Evolutionary conservation across 164 flowering plant genomes (phyloP).

Genomic region (Vitis rotundifolia): DNA sequence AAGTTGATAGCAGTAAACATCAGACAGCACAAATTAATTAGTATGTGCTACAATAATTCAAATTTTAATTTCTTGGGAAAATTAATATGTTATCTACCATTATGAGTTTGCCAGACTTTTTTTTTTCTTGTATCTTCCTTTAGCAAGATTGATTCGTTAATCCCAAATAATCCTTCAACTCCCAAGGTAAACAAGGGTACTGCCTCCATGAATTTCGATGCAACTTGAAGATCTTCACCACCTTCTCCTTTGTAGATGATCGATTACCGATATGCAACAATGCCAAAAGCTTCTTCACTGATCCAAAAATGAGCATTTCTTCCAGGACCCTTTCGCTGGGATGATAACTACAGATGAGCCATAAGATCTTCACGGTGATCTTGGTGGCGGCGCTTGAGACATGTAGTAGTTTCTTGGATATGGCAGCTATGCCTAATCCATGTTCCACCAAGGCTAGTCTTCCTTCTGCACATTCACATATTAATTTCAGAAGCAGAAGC

Average conservation of each 20-base stretch:
- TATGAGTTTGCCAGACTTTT: too few relatives aligned
- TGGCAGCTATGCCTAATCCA: constrained; percentile 47
- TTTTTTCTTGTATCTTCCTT: background rate
- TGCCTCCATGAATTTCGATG: constrained; percentile 57
- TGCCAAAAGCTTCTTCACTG: constrained; percentile 56
- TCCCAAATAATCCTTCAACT: constrained; percentile 47
- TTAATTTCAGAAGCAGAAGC: constrained; percentile 43
- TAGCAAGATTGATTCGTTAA: constrained; percentile 20
- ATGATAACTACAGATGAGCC: constrained; percentile 38
- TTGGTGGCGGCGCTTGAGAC: constrained; percentile 50
- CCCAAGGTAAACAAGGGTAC: constrained; percentile 59
- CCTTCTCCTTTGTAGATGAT: constrained; percentile 50
- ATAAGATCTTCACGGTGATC: constrained; percentile 56
- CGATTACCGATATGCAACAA: constrained; percentile 45
- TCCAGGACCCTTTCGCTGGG: constrained; percentile 53
- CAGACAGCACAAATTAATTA: too few relatives aligned
- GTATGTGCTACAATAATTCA: too few relatives aligned
- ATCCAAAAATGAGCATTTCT: constrained; percentile 60
- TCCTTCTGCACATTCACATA: constrained; percentile 71
- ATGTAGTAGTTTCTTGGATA: constrained; percentile 49
- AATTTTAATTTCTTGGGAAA: too few relatives aligned
- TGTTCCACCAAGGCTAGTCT: constrained; percentile 65
- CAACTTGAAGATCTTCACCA: constrained; percentile 51
- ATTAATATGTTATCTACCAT: too few relatives aligned
- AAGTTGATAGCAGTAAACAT: too few relatives aligned